Base-by-base conservation (phyloP, 257 asterid genomes). In the Plectranthus barbatus region DNA sequence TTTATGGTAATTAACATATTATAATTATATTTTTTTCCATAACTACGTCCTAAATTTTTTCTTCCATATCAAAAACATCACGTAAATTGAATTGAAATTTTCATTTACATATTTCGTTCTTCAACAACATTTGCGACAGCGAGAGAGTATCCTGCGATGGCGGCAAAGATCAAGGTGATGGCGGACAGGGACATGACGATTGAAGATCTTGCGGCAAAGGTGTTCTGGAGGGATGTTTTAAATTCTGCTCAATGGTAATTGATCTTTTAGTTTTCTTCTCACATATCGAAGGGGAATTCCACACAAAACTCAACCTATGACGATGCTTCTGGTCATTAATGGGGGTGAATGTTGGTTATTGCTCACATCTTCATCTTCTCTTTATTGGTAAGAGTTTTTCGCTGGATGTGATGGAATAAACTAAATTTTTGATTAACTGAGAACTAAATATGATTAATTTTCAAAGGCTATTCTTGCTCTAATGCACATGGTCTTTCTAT, bases 271-370 rank as follows among this genome's bases (percentile, higher is more conserved):
- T 52, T 58, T 14, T 60, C 48, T 60, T 54, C 42, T 60, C 61
- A 36, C 79, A 78, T 73, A 33, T 23, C 60, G 47, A 52, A 34
- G 8, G 7, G 36, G 13, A 72, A 92, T 92, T 97, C 97, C 99
- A 11, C 95, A 86, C 80, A 91, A 78, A 67, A 80, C 93, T 24
- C 82, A 94, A 17, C 99, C 99, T 14, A 77, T 89, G 97, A 55
- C 97, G 4, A 95, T 84, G 13, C 78, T 89, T 56, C 51, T 92
- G 82, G 67, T 85, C 66, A 89, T 92, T 67, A 84, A 86, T 12
- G n/a, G 96, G 97, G 68, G 81, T 92, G 20, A 92, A 92, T 49
- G 91, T 73, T 46, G 84, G 15, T 13, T 64, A 54, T 9, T 21
- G 7, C 57, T 23, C 21, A 11, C 41, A 1, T 21, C 23, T 19